Percentiles rank a stretch among this genome's conserved stretches.
These are phyloP conservation scores for Dentipellis sp. DNA, from an alignment of 768 basidiomycete species.

Conservation along the genomic window DNA sequence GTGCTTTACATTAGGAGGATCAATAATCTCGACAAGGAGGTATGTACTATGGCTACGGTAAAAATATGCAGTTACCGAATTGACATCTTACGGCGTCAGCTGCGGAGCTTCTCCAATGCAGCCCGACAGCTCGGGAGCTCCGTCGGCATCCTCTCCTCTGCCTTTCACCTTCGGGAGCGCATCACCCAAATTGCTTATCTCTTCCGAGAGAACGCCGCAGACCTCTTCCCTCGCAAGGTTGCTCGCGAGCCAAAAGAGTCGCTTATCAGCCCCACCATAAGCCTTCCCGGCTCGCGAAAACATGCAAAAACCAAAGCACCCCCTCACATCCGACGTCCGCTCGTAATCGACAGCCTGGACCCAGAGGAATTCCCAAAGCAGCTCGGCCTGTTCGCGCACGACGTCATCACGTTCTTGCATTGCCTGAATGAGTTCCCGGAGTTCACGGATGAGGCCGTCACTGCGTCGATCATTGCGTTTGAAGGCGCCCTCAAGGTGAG, in stretches of 20 bases:
- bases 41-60: conserved; percentile 16
- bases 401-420: conserved; percentile 57
- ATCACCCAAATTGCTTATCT: conserved; percentile 61
- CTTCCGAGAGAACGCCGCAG: conserved; percentile 68
- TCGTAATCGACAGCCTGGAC: conserved; percentile 47
- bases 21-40: conserved; percentile 58
- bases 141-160: conserved; percentile 67
- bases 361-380: conserved; percentile 60
- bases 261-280: conserved; percentile 26
- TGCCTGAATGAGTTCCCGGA: conserved; percentile 76
- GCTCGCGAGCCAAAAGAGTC: conserved; percentile 31
- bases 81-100: conserved; percentile 28
- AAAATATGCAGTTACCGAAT: too few species aligned
- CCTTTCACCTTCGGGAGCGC: conserved; percentile 61
- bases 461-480: conserved; percentile 56
- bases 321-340: conserved; percentile 43
- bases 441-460: conserved; percentile 64
- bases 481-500: conserved; percentile 60
- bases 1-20: conserved; percentile 32
- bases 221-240: conserved; percentile 66
- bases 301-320: conserved; percentile 24
- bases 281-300: conserved; percentile 19
- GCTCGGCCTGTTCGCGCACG: conserved; percentile 51
- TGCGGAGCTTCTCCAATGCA: conserved; percentile 70
- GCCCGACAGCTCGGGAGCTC: conserved; percentile 71